Percentiles rank a stretch among this genome's conserved stretches.
Conservation (phyloP, 2,329 filamentous ascomycete genomes). For the Mycosphaerella arachidis region DNA sequence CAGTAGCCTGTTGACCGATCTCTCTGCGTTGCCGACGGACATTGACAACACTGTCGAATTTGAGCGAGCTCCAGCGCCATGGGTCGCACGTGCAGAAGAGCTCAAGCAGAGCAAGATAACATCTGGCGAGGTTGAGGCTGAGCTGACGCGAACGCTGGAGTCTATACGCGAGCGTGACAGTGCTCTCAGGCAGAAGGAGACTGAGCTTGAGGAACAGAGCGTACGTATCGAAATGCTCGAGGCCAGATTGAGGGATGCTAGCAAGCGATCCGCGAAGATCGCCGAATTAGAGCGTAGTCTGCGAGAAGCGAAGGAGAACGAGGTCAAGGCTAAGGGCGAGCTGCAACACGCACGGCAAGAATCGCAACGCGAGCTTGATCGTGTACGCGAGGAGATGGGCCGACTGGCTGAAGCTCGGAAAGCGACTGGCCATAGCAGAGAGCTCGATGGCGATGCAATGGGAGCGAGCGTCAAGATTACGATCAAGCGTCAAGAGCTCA, state of each 20-base stretch:
- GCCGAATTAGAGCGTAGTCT: slow-evolving; percentile 54
- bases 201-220: slow-evolving; percentile 77
- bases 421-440: slow-evolving; percentile 47
- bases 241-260: slow-evolving; percentile 77
- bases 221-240: slow-evolving; percentile 92
- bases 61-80: slow-evolving; percentile 70
- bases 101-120: slow-evolving; percentile 77
- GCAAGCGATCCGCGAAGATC: slow-evolving; percentile 68
- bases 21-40: slow-evolving; percentile 56
- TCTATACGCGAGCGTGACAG: slow-evolving; percentile 70
- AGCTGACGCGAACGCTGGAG: slow-evolving; percentile 73
- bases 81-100: slow-evolving; percentile 76
- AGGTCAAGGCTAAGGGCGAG: slow-evolving; percentile 52
- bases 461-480: slow-evolving; percentile 69
- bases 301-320: slow-evolving; percentile 35
- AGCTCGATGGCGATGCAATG: slow-evolving; percentile 61
- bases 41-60: slow-evolving; percentile 50
- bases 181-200: slow-evolving; percentile 54
- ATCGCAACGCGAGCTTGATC: slow-evolving; percentile 25
- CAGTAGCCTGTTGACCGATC: slow-evolving; percentile 61
- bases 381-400: slow-evolving; percentile 28
- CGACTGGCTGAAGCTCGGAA: slow-evolving; percentile 25
- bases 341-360: slow-evolving; percentile 24
- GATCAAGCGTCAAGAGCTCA: slow-evolving; percentile 64
- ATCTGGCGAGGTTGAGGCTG: slow-evolving; percentile 77